These are phyloP conservation scores for Cephaloascus fragrans DNA, from an alignment of 805 yeast species.

Conservation along the genomic window DNA sequence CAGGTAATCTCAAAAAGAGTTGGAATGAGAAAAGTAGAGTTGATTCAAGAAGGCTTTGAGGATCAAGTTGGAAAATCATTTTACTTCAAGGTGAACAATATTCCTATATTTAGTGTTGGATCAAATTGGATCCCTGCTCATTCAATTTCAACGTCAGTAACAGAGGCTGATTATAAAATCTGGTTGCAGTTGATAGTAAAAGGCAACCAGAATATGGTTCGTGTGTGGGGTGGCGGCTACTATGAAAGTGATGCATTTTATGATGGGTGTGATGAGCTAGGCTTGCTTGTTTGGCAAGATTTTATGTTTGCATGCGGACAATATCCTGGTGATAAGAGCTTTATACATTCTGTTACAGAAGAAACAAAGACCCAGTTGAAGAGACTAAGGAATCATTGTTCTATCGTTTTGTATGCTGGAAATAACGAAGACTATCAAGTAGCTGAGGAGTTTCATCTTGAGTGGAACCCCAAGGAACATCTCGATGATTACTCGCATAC, in stretches of 20 bases:
- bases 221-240: constrained; percentile 43
- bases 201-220: constrained; percentile 34
- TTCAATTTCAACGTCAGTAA: constrained; percentile 21
- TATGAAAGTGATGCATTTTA: constrained; percentile 33
- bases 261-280: constrained; percentile 30
- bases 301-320: constrained; percentile 51
- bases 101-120: constrained; percentile 28
- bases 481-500: constrained; percentile 19
- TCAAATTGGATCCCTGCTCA: constrained; percentile 44
- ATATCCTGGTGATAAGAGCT: constrained; percentile 32
- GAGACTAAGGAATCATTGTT: constrained; percentile 30
- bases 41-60: constrained; percentile 22
- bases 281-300: constrained; percentile 45
- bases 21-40: constrained; percentile 31
- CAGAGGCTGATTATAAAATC: constrained; percentile 21
- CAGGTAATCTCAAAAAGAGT: constrained; percentile 13
- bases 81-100: constrained; percentile 29
- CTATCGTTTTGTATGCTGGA: constrained; percentile 30
- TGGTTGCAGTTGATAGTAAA: constrained; percentile 23
- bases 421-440: constrained; percentile 40
- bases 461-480: constrained; percentile 15
- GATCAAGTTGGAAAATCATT: constrained; percentile 28
- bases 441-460: constrained; percentile 23
- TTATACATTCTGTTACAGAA: constrained; percentile 19
- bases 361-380: constrained; percentile 30